Base-by-base conservation (phyloP, 163 green algal genomes). In the Chloroidium sp. region DNA sequence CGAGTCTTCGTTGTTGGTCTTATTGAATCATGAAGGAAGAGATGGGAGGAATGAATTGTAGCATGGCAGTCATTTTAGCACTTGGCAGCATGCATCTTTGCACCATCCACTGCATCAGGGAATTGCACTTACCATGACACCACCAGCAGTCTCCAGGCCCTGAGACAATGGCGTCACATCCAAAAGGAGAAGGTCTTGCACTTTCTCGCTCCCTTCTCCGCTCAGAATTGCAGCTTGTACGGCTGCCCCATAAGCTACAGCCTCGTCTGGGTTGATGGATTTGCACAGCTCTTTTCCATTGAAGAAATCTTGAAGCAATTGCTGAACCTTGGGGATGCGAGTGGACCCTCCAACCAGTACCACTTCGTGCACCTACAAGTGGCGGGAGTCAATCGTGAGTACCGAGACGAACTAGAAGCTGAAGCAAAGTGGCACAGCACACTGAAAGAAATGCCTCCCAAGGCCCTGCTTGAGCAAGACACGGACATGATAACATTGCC, bases 261-360 rank as follows among this genome's bases (percentile, higher is more conserved):
- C 96, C 91, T 99, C 96, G 83, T 99, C 96, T 58, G 96, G 96
- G 91, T 99, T 99, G 93, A 99, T 98, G 83, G 80, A 93, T 90
- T 98, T 99, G 94, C 93, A 97, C 64, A 98, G 92, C 91, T 98
- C 96, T 91, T 98, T 97, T 81, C 95, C 95, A 84, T 96, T 96
- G 91, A 99, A 98, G 89, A 96, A 98, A 87, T 98, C 95, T 83
- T 94, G 89, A 74, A 97, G 92, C 83, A 84, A 82, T 61, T 92
- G 83, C 90, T 98, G 95, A 74, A 98, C 92, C 90, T 98, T 98
- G 84, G 93, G 93, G 81, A 97, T 97, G 79, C 93, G 91, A 2
- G 92, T 97, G 69, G 93, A 97, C 74, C 93, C 93, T 81, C 96
- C 96, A 1, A 98, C 95, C 72, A 98, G 90, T 72, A 98, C 94